Base-by-base conservation (phyloP, 2,329 filamentous ascomycete genomes). In the Calonectria hongkongensis region DNA sequence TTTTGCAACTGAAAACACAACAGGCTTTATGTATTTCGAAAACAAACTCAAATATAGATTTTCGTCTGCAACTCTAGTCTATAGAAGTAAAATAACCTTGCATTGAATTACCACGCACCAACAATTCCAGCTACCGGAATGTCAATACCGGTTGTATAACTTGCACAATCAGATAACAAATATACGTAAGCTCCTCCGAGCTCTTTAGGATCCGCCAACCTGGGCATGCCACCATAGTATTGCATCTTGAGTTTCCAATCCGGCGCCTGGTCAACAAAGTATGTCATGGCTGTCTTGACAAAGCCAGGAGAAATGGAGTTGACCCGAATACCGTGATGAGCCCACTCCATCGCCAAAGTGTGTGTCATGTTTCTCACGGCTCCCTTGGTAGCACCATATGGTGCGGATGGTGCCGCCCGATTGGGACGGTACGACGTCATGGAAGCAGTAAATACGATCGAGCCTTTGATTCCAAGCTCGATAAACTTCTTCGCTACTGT, bases 341-440 rank as follows among this genome's bases (percentile, higher is more conserved):
- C 83, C 84, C 87, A 88, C 78, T 89, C 87, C 83, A 88, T 87
- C 13, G 85, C 86, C 4, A 85, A 79, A 0, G 84, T 84, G 70
- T 84, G 83, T 18, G 82, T 81, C 81, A 85, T 85, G 76, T 84
- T 85, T 28, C 82, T 80, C 18, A 85, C 80, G 18, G 85, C 86
- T 25, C 83, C 86, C 78, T 88, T 88, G 65, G 84, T 86, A 18
- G 81, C 85, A 45, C 85, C 85, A 66, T 60, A 60, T 3, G 54
- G 54, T 4, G 54, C 54, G 5, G 54, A 60, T 13, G 54, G 54
- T 9, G 54, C 54, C 3, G 54, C 54, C 51, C 63, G 21, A n/a
- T 60, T 60, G 4, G 54, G 54, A 15, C 54, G 54, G 54, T 60
- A 60, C 13, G 54, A 60, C 18, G 54, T 41, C 54, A 60, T 60